A percentile compares a stretch with the other conserved stretches of the same genome.
These are phyloP conservation scores for Acacia concinna DNA, from an alignment of 331 rosid species.

Conservation along the genomic window DNA sequence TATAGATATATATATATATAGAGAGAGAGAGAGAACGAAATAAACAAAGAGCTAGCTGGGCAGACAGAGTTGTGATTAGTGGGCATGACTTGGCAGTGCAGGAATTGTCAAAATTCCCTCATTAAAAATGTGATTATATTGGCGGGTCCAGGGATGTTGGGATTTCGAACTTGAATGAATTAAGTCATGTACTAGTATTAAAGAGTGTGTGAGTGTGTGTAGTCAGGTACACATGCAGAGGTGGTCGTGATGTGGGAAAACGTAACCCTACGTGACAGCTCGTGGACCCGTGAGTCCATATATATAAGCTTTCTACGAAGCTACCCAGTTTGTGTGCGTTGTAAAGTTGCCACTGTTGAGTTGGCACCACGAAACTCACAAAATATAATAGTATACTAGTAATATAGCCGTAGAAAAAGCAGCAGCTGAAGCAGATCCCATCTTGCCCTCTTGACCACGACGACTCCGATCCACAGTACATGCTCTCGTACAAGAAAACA, in stretches of 20 bases:
- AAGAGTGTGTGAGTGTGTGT: too few species aligned
- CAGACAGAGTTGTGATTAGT: conserved; percentile 33
- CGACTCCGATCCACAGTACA: neutral
- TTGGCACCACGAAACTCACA: conserved; percentile 23
- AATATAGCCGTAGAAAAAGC: neutral
- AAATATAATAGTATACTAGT: too few species aligned
- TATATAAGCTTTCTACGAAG: neutral
- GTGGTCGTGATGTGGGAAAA: conserved; percentile 30
- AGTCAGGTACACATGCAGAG: neutral
- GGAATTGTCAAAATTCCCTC: neutral
- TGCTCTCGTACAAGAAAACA: neutral
- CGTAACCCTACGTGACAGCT: conserved; percentile 31
- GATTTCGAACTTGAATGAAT: conserved; percentile 6
- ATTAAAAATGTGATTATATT: conserved; percentile 23
- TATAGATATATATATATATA: too few species aligned
- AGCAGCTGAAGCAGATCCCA: neutral
- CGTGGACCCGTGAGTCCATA: conserved; percentile 15
- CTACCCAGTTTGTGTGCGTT: conserved; percentile 35
- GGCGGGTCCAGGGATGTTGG: conserved; percentile 30
- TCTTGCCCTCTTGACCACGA: neutral
- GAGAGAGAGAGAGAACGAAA: too few species aligned
- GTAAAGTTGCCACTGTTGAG: conserved; percentile 54
- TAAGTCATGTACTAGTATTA: too few species aligned
- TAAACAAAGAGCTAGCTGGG: neutral
- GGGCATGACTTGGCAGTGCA: conserved; percentile 47